These are phyloP conservation scores for Lasiodiplodia gonubiensis DNA, from an alignment of 2,329 filamentous ascomycete genomes.

Conservation along the genomic window DNA sequence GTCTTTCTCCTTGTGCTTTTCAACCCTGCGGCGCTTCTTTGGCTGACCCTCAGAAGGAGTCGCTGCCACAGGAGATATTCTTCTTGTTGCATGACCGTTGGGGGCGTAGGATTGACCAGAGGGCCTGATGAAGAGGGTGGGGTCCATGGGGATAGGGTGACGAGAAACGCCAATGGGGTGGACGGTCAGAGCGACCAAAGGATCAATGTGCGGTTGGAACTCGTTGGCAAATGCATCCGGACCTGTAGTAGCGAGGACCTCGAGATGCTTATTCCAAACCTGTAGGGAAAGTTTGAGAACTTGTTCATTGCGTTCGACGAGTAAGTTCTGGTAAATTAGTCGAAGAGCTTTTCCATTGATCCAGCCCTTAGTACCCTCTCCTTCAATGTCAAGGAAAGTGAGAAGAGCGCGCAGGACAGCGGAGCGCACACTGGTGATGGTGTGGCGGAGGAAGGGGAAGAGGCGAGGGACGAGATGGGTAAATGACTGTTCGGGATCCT, in stretches of 20 bases:
- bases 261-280: conserved; percentile 81
- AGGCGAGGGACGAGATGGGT: conserved; percentile 89
- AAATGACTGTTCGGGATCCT: conserved; percentile 87
- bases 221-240: conserved; percentile 71
- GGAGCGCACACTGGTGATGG: conserved; percentile 92
- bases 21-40: conserved; percentile 80
- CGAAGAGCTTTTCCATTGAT: conserved; percentile 87
- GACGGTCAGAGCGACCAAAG: conserved; percentile 83
- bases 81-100: conserved; percentile 38
- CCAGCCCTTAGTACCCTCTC: conserved; percentile 83
- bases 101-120: conserved; percentile 82
- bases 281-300: conserved; percentile 84
- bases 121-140: conserved; percentile 85
- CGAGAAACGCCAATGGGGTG: conserved; percentile 92
- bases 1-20: conserved; percentile 68
- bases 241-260: conserved; percentile 66
- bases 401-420: conserved; percentile 90
- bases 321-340: conserved; percentile 90
- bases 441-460: conserved; percentile 95
- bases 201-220: conserved; percentile 74
- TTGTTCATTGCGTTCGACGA: conserved; percentile 87
- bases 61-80: conserved; percentile 39
- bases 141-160: conserved; percentile 91
- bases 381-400: conserved; percentile 89
- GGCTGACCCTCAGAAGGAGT: conserved; percentile 66